Evolutionary conservation across 352 stramenopile species (phyloP).

Genomic region (Phytophthora melonis): DNA sequence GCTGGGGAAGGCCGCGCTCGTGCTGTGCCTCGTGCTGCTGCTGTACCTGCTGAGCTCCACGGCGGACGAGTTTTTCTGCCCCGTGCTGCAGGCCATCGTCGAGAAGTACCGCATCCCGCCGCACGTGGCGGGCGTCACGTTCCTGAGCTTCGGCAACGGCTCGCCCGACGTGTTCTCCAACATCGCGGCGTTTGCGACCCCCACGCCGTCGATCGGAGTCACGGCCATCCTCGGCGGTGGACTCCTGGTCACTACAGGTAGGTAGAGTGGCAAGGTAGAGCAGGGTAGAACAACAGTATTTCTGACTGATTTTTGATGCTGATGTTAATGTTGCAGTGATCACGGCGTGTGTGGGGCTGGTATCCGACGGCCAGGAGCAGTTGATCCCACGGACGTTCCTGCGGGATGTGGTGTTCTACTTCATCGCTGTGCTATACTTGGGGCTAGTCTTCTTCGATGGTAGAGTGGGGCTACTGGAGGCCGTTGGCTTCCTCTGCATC

Average conservation of each 20-base stretch:
- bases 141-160: constrained; percentile 85
- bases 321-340: constrained; percentile 47
- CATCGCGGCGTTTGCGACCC: constrained; percentile 72
- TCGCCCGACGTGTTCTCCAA: constrained; percentile 86
- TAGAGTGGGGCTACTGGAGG: constrained; percentile 66
- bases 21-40: constrained; percentile 64
- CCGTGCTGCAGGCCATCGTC: constrained; percentile 76
- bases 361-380: constrained; percentile 75
- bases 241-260: constrained; percentile 76
- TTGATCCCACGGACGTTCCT: constrained; percentile 81
- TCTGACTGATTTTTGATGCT: neutral
- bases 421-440: constrained; percentile 73
- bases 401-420: constrained; percentile 82
- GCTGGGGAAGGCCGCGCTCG: constrained; percentile 49
- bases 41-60: constrained; percentile 86
- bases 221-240: constrained; percentile 76
- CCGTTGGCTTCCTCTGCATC: constrained; percentile 77
- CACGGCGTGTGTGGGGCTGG: constrained; percentile 72
- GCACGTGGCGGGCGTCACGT: constrained; percentile 79
- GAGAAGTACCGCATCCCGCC: constrained; percentile 81
- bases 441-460: constrained; percentile 79
- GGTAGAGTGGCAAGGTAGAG: neutral
- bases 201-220: constrained; percentile 75
- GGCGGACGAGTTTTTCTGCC: constrained; percentile 86
- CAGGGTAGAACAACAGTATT: neutral